Percentiles rank a stretch among this genome's conserved stretches.
These are phyloP conservation scores for Geranomyces michiganensis DNA, from an alignment of 192 early-diverging fungal species.

Conservation along the genomic window DNA sequence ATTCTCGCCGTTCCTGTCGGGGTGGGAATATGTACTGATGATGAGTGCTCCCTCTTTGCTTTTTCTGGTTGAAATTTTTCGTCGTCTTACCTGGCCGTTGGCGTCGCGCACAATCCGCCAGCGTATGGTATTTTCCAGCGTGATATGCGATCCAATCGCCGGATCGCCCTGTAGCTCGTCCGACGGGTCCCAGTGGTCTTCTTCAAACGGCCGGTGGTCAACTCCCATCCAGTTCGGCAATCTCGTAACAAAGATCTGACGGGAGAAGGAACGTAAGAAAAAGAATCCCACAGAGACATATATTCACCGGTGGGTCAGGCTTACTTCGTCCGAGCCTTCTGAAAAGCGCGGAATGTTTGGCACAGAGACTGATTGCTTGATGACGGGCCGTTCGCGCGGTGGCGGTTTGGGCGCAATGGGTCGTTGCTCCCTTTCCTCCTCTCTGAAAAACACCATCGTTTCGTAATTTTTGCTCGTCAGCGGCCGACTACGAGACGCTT, in stretches of 20 bases:
- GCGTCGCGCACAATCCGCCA: slow-evolving; percentile 63
- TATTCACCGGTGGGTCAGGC: not conserved
- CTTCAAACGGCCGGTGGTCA: slow-evolving; percentile 67
- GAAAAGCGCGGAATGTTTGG: slow-evolving; percentile 22
- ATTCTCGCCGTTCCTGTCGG: slow-evolving; percentile 58
- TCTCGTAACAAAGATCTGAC: slow-evolving; percentile 41
- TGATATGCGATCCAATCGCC: slow-evolving; percentile 48
- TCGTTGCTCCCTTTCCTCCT: not conserved
- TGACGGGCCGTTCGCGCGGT: slow-evolving; percentile 15
- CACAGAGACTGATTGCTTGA: not conserved
- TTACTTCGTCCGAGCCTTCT: slow-evolving; percentile 13
- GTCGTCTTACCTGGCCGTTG: not conserved
- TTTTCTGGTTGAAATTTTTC: not conserved
- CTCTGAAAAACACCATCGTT: too few relatives aligned
- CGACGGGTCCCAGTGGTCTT: slow-evolving; percentile 46
- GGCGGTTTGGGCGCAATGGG: not conserved
- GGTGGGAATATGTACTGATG: not conserved
- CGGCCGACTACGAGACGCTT: not conserved
- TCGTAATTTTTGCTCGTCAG: too few relatives aligned
- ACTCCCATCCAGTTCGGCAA: slow-evolving; percentile 72
- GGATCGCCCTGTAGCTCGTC: slow-evolving; percentile 48
- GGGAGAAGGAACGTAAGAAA: not conserved
- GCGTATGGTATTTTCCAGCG: slow-evolving; percentile 73
- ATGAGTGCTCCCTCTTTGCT: not conserved
- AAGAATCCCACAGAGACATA: not conserved